Evolutionary conservation across 2,329 filamentous ascomycete species (phyloP), one percentile per base, ranked within the genome.

Genomic region (Xenosphaeropsis pyriputrescens): DNA sequence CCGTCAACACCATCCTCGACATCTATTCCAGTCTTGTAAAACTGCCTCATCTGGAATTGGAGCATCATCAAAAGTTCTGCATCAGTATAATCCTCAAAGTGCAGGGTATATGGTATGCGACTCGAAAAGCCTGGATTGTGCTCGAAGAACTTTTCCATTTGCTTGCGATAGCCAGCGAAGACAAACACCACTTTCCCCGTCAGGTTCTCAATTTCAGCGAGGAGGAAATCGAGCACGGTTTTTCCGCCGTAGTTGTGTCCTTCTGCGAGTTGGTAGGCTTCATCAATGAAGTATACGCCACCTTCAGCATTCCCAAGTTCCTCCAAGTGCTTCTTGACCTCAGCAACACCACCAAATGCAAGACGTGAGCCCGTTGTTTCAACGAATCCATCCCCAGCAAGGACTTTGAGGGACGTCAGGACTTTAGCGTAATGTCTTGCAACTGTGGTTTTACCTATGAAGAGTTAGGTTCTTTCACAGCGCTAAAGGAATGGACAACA

Each of bases 101-200:
- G 65, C 47, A 88, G 62, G 26, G 66, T 58, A 9, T 72, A 60
- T 0, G 81, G 81, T 29, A 89, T 76, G 0, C 82, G 72, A 44
- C 79, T 83, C 0, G 70, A 63, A 2, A 88, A 60, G 0, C 83
- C 81, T 0, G 74, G 74, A 33, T 88, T 88, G 42, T 86, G 79
- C 0, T 70, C 64, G 34, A 84, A 85, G 52, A 88, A 85, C 0
- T 65, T 65, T 47, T 88, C 80, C 81, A 89, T 88, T 43, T 82
- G 65, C 45, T 75, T 76, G 35, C 64, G 64, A 54, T 88, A 88
- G 0, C 84, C 82, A 0, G 81, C 82, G 2, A 89, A 60, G 1
- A 88, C 64, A 38, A 88, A 81, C 0, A 78, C 72, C 0, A 88
- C 55, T 46, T 80, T 80, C 0, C 80, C 81, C 0, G 65, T 69